Base-by-base conservation (phyloP, 176 grass and related monocot species). In the Miscanthus lutarioriparius region DNA sequence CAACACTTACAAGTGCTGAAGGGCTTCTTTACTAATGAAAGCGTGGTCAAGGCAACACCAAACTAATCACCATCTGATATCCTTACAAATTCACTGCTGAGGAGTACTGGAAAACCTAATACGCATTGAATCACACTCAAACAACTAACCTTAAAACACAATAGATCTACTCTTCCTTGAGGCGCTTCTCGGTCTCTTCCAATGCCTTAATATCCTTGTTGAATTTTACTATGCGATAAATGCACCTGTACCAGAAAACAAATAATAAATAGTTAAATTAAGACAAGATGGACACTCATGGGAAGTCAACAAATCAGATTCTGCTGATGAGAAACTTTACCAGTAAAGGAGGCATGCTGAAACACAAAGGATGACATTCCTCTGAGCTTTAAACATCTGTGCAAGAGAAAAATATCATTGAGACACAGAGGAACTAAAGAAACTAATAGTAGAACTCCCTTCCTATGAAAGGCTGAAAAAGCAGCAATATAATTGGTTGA, bases 301-400 rank as follows among this genome's bases (percentile, higher is more conserved):
- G n/a, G 59, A 64, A 84, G 45, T 61, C 7, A 47, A 43, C 67
- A 72, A 44, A 82, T 64, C 51, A 82, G 22, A 79, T 56, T 82
- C 15, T 65, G 56, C 26, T 88, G 48, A 36, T 38, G 63, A 56
- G 47, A 65, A 72, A 67, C 22, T 83, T 78, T 97, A 97, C 95
- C 95, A 97, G 45, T 97, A 97, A 89, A 94, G 92, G 78, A 97
- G 86, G 74, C 90, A 92, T 79, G 86, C 83, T 6, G 86, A 89
- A 61, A 91, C 73, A 88, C 95, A 97, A 49, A 97, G 90, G 69
- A 97, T 89, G 56, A 88, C 95, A 89, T 97, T 97, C 80, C 95
- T 89, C 81, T 97, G 95, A 62, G 95, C 90, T 88, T 97, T 97
- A 84, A 97, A 97, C 22, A 97, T 92, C 95, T 97, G 90, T 19